Percentiles rank a stretch among this genome's conserved stretches.
phyloP scores from a whole-genome alignment of 1,284 basidiomycete species.

The Sphaerobolus stellatus region DNA sequence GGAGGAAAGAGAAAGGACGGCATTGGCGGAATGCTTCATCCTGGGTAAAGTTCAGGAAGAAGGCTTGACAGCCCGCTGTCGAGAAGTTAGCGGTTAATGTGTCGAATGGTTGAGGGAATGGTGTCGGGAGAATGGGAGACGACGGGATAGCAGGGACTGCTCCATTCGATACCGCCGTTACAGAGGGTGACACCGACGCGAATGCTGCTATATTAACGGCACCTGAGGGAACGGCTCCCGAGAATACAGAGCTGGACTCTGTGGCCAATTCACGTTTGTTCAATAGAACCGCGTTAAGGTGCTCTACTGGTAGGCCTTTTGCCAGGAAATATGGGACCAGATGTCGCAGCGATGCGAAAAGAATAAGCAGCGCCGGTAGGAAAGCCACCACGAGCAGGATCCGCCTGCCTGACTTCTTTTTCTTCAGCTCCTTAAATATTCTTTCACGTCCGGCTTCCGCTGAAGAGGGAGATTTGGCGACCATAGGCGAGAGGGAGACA shows the following conservation, averaged over 20 bases:
- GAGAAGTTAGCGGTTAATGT: conserved; percentile 62
- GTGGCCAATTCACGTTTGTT: background rate
- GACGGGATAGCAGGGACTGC: conserved; percentile 22
- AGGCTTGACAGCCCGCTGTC: conserved; percentile 58
- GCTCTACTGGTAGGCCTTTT: background rate
- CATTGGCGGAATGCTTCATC: conserved; percentile 61
- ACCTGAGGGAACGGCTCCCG: background rate
- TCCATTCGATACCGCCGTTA: conserved; percentile 28
- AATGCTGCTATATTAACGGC: background rate
- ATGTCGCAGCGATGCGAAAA: conserved; percentile 3
- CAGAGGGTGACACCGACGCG: conserved; percentile 17
- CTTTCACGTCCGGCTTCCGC: conserved; percentile 31
- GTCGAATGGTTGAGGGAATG: conserved; percentile 78
- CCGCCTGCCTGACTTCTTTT: conserved; percentile 3
- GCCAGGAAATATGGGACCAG: background rate
- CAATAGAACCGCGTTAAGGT: background rate
- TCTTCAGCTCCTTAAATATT: conserved; percentile 11
- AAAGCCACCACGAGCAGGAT: conserved; percentile 7
- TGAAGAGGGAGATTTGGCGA: conserved; percentile 34
- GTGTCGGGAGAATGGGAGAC: conserved; percentile 52
- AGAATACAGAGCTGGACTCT: background rate
- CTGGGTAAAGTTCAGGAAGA: conserved; percentile 72
- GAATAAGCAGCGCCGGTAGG: conserved; percentile 5
- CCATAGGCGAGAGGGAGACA: background rate
- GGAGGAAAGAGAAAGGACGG: conserved; percentile 72